Evolutionary conservation across 495 filamentous ascomycete species (phyloP), one percentile per base, ranked within the genome.

Genomic region (Daldinia loculata): DNA sequence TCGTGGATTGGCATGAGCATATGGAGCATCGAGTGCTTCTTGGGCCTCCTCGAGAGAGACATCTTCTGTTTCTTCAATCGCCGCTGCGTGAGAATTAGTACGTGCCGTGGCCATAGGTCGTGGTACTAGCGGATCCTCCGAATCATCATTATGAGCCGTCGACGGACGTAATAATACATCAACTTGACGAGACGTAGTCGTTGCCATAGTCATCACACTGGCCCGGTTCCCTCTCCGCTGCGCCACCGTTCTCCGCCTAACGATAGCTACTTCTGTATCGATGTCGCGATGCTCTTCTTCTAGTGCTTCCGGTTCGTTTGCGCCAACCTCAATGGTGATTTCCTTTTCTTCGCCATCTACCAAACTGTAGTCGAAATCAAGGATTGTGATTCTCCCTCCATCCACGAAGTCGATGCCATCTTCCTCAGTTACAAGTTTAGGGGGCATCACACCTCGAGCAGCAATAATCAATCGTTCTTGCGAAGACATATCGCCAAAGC

Each of bases 181-280:
- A 75, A 80, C 82, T 76, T 84, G 79, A 75, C 67, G 74, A 39
- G 56, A 61, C 2, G 77, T 64, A 41, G 70, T 80, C 29, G 78
- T 79, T 22, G 76, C 70, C 55, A 70, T 72, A 19, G 78, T 79
- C 75, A 78, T 75, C 52, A 80, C 72, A 63, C 76, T 78, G 59
- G 67, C 70, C n/a, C 80, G 77, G 38, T 75, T 72, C 0, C 78
- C 79, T 64, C 83, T 81, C 53, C 83, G 80, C 51, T 89, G 86
- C 3, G 88, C 87, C 17, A 90, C 87, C 12, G 93, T 95, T 65
- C 93, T 83, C 64, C 91, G 85, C 68, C 93, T 88, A 55, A 91
- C 91, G 66, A 96, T 87, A 67, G 92, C 92, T 24, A 96, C 92
- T 76, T 95, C 93, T 2, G 89, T 88, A 67, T 92, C 93, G 58